Conservation (phyloP, 2,329 filamentous ascomycete genomes). For the Thermothelomyces thermophilus region DNA sequence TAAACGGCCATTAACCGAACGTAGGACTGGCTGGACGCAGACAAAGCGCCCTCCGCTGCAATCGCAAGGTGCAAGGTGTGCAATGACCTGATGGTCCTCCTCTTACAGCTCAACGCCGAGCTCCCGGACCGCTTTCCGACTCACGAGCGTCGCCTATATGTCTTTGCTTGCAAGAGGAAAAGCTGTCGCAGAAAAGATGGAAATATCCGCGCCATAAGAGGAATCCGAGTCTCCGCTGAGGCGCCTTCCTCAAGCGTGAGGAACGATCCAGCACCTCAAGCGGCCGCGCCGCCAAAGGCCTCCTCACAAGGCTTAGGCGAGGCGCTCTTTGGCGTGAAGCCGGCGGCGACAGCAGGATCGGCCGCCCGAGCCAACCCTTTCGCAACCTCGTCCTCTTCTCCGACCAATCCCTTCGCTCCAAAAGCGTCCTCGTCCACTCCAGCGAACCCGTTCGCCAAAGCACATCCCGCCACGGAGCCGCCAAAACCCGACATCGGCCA, state of each 20-base stretch:
- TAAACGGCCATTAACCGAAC: constrained; percentile 11
- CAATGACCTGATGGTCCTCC: constrained; percentile 72
- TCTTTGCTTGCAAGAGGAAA: constrained; percentile 74
- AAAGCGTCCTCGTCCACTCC: constrained; percentile 30
- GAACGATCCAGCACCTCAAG: constrained; percentile 28
- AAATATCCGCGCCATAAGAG: constrained; percentile 69
- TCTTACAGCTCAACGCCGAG: constrained; percentile 88
- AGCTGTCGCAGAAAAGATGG: constrained; percentile 76
- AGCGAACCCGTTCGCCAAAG: constrained; percentile 41
- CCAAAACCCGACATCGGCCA: constrained; percentile 1
- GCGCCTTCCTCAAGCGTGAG: constrained; percentile 1
- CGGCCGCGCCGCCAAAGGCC: constrained; percentile 29
- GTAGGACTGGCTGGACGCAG: constrained; percentile 77
- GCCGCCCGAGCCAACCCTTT: constrained; percentile 23
- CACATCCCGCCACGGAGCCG: constrained; percentile 15
- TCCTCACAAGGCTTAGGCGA: constrained; percentile 51
- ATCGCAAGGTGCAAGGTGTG: constrained; percentile 84
- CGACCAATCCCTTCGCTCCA: constrained; percentile 43
- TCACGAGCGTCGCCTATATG: constrained; percentile 80
- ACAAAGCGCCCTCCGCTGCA: constrained; percentile 63
- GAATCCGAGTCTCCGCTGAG: constrained; percentile 50
- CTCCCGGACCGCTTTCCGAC: constrained; percentile 78
- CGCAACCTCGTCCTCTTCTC: constrained; percentile 15
- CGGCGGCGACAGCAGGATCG: constrained; percentile 27
- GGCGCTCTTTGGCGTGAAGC: constrained; percentile 61